Evolutionary conservation across 2,329 filamentous ascomycete species (phyloP), one percentile per base, ranked within the genome.

Genomic region (Alternaria metachromatica): DNA sequence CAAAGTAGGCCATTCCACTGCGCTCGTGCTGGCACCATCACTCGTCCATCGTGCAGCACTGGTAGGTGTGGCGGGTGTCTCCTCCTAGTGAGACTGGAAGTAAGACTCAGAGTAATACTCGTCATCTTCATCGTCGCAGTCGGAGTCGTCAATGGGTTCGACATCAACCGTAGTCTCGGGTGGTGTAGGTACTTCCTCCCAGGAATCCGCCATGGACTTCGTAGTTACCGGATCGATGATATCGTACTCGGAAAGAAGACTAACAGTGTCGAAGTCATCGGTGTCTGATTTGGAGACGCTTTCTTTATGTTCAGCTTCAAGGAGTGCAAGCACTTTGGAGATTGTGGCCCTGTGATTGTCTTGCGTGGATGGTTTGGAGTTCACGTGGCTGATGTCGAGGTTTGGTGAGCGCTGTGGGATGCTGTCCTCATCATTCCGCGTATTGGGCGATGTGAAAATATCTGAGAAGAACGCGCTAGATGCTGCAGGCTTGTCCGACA

Each of bases 1-100:
- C 23, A 70, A 51, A 41, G 63, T 68, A 3, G 67, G 70, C 71
- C 71, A 75, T 21, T 70, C 69, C 13, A 61, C 53, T 10, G 50
- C 60, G 44, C 58, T 60, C 12, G 59, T 64, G 11, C 54, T 56
- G 4, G 41, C 62, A 15, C 30, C 41, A 15, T 60, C 48, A 11
- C 53, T 37, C 11, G 23, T 25, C 26, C 30, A 18, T 15, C 23
- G 41, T 20, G n/a, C 45, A 18, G 45, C 30, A 11, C 50, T 25
- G 7, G 55, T 28, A 20, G 21, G 30, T 20, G 15, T 33, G 25
- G 21, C 20, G n/a, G 21, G 23, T 11, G 53, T 41, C 37, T 58
- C 62, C 33, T 51, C 41, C 30, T 62, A 37, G 10, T 41, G 23
- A 25, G 30, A 21, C 49, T 23, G 28, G 9, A 21, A 25, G 20